A percentile compares a stretch with the other conserved stretches of the same genome.
Evolutionary conservation across 106 monocot genomes (phyloP).

Genomic region (Gastrodia elata): DNA sequence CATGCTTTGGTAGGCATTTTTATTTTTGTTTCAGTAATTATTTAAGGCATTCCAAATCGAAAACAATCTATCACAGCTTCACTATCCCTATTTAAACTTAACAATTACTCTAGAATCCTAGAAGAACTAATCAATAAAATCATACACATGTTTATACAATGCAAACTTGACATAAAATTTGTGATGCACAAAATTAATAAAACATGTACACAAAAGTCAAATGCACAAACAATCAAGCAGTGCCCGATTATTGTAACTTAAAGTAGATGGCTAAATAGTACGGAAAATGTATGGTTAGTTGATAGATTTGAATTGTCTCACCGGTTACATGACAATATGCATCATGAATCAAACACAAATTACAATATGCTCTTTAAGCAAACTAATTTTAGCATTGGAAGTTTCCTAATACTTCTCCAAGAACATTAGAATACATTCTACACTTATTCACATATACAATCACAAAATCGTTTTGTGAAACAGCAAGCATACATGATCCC

Average conservation of each 20-base stretch:
- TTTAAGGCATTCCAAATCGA: too few relatives aligned
- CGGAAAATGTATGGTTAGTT: neutral
- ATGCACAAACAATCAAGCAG: too few relatives aligned
- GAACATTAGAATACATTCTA: neutral
- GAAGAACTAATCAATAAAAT: too few relatives aligned
- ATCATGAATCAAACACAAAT: neutral
- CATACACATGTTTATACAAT: too few relatives aligned
- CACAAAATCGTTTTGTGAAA: neutral
- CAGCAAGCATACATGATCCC: neutral
- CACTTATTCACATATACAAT: neutral
- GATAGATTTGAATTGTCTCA: neutral
- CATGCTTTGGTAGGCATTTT: too few relatives aligned
- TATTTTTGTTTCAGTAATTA: too few relatives aligned
- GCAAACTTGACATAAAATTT: too few relatives aligned
- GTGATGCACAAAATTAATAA: too few relatives aligned
- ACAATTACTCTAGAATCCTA: too few relatives aligned
- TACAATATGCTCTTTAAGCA: neutral
- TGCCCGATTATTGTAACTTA: neutral
- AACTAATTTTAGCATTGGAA: neutral
- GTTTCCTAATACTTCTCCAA: neutral
- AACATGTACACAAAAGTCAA: too few relatives aligned
- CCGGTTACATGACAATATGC: neutral
- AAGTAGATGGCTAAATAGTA: neutral
- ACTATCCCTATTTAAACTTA: too few relatives aligned
- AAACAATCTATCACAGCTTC: too few relatives aligned